These are phyloP conservation scores for Pseudogymnoascus sp. DNA, from an alignment of 2,329 filamentous ascomycete species.

Conservation along the genomic window DNA sequence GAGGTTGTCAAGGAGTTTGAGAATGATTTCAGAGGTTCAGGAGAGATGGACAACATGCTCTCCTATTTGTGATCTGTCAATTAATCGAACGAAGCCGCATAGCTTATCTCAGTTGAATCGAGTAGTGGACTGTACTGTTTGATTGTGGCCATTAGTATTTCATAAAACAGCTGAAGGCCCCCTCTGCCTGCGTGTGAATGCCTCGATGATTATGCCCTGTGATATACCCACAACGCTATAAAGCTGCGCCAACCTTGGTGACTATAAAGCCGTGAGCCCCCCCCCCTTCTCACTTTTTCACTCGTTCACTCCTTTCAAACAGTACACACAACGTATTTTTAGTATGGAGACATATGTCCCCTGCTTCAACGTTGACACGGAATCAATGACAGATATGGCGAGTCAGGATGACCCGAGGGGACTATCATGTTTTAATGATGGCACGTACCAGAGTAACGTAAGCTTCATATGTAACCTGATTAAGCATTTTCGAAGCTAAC, in stretches of 20 bases:
- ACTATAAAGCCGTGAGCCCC: not conserved
- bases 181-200: not conserved
- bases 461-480: not conserved
- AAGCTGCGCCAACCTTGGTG: not conserved
- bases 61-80: not conserved
- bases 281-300: not conserved
- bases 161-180: not conserved
- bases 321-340: not conserved
- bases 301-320: not conserved
- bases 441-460: not conserved
- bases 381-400: not conserved
- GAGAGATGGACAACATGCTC: not conserved
- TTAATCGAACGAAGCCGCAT: not conserved
- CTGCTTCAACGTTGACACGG: not conserved
- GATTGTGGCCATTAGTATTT: not conserved
- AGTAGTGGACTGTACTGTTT: not conserved
- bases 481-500: not conserved
- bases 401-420: not conserved
- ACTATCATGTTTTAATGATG: not conserved
- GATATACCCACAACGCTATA: not conserved
- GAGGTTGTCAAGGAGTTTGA: slow-evolving; percentile 6
- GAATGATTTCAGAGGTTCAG: not conserved
- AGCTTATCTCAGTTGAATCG: too few relatives aligned
- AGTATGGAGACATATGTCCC: not conserved
- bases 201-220: not conserved